These are phyloP conservation scores for Pelargonium australe DNA, from an alignment of 441 rosid genomes.

Conservation along the genomic window DNA sequence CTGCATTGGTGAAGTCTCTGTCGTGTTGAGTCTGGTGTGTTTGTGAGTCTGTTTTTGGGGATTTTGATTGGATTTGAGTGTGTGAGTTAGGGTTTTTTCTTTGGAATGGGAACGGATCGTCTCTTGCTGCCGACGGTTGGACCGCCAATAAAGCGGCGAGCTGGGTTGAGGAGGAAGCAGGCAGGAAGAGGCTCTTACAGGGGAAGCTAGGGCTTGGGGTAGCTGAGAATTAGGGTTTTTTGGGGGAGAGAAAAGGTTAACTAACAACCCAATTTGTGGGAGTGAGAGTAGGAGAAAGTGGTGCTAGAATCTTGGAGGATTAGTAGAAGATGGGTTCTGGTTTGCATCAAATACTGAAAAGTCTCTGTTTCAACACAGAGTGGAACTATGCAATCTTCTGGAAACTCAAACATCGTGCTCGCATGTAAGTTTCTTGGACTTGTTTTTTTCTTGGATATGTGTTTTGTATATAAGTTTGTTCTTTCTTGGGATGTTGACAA, in stretches of 20 bases:
- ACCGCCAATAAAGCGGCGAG: slow-evolving; percentile 77
- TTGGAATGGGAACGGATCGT: slow-evolving; percentile 68
- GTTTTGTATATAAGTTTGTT: too few species aligned
- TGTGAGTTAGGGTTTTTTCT: slow-evolving; percentile 18
- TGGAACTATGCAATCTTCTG: slow-evolving; percentile 92
- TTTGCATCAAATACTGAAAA: slow-evolving; percentile 52
- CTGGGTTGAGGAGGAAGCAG: slow-evolving; percentile 85
- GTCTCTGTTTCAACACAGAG: slow-evolving; percentile 64
- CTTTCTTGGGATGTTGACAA: not conserved
- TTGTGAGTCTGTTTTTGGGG: slow-evolving; percentile 22
- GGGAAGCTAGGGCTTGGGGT: slow-evolving; percentile 63
- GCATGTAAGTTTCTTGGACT: slow-evolving; percentile 42
- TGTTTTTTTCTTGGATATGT: not conserved
- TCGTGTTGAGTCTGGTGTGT: slow-evolving; percentile 12
- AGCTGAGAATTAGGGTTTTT: slow-evolving; percentile 22
- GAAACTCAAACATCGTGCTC: slow-evolving; percentile 71
- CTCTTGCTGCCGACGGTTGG: slow-evolving; percentile 68
- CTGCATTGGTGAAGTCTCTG: not conserved
- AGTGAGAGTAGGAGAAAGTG: slow-evolving; percentile 19
- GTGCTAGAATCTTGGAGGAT: slow-evolving; percentile 19
- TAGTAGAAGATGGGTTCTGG: slow-evolving; percentile 38
- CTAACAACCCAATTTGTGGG: slow-evolving; percentile 11
- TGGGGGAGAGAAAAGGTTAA: slow-evolving; percentile 18
- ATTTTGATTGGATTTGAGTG: not conserved
- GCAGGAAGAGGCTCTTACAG: slow-evolving; percentile 98